phyloP scores from a whole-genome alignment of 1,139 yeast genomes.

The Geotrichum cucujoidarum region DNA sequence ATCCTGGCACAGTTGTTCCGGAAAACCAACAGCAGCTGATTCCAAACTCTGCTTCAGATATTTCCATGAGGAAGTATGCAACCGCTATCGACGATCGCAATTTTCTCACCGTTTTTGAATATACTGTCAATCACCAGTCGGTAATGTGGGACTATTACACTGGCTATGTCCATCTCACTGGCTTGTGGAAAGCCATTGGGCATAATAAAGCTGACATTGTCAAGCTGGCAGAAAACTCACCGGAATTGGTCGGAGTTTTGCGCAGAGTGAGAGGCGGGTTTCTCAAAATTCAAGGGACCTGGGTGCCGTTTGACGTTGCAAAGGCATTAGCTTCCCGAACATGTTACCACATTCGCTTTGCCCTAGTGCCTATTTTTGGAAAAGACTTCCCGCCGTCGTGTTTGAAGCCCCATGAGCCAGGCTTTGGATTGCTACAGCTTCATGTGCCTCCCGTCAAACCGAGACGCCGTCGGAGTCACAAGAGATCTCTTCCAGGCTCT shows the following conservation, averaged over 20 bases:
- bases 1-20: conserved; percentile 28
- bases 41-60: conserved; percentile 34
- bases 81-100: conserved; percentile 69
- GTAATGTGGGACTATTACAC: conserved; percentile 86
- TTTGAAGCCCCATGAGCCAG: conserved; percentile 56
- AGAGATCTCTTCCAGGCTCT: conserved; percentile 32
- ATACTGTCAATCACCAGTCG: conserved; percentile 57
- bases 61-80: conserved; percentile 56
- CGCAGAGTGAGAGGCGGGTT: conserved; percentile 87
- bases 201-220: conserved; percentile 73
- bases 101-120: conserved; percentile 62
- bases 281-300: conserved; percentile 89
- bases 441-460: no score
- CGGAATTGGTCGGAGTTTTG: conserved; percentile 60
- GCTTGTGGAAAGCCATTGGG: conserved; percentile 83
- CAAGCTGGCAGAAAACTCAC: conserved; percentile 58
- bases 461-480: no score
- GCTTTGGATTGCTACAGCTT: conserved; percentile 59
- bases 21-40: conserved; percentile 34
- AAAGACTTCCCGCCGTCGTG: conserved; percentile 65
- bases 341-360: conserved; percentile 71
- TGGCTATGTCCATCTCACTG: conserved; percentile 86
- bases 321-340: conserved; percentile 64
- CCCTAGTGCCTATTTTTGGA: conserved; percentile 80
- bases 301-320: conserved; percentile 80